These are phyloP conservation scores for Combretum micranthum DNA, from an alignment of 345 rosid species.

Conservation along the genomic window DNA sequence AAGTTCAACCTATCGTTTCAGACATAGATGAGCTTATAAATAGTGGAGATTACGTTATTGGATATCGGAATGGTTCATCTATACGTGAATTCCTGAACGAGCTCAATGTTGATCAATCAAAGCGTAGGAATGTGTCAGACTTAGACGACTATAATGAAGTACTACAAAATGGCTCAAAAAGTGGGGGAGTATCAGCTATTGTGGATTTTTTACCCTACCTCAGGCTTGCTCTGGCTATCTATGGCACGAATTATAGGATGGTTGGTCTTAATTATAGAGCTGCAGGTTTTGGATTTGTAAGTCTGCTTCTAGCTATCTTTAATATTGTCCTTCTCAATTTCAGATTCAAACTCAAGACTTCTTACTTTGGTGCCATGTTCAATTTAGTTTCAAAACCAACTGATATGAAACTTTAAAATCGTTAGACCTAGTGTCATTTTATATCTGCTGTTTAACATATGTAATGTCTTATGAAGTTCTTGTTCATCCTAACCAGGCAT, in stretches of 20 bases:
- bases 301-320: neutral
- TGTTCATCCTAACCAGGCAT: conserved; percentile 26
- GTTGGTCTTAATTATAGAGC: conserved; percentile 16
- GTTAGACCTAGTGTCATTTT: too few relatives aligned
- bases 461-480: too few relatives aligned
- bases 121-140: conserved; percentile 1
- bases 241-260: conserved; percentile 18
- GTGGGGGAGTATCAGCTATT: conserved; percentile 28
- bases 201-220: conserved; percentile 24
- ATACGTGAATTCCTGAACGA: neutral
- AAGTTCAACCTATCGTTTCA: too few relatives aligned
- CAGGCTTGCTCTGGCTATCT: conserved; percentile 13
- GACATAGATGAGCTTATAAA: too few relatives aligned
- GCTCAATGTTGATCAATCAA: neutral
- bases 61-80: conserved; percentile 17
- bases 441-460: too few relatives aligned
- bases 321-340: neutral
- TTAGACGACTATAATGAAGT: conserved; percentile 2
- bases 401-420: too few relatives aligned
- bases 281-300: conserved; percentile 34
- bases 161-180: conserved; percentile 13
- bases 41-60: conserved; percentile 8
- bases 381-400: too few relatives aligned
- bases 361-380: too few relatives aligned
- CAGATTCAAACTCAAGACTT: too few relatives aligned